Conservation (phyloP, 495 filamentous ascomycete species). For the Podospora didyma region DNA sequence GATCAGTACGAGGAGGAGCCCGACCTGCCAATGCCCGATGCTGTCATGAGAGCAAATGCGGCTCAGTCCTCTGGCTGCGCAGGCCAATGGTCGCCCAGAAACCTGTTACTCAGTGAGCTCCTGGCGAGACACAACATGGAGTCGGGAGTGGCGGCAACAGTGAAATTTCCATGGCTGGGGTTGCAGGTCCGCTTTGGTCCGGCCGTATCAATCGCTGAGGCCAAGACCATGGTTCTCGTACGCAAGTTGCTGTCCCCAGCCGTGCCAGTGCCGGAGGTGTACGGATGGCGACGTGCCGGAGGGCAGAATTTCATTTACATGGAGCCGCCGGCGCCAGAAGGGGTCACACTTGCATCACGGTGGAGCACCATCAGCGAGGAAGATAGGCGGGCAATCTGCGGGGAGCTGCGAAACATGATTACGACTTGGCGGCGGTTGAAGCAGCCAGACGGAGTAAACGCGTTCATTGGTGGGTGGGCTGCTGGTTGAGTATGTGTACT, state of each 20-base stretch:
- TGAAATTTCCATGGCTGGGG: slow-evolving; percentile 4
- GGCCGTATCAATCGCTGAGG: slow-evolving; percentile 7
- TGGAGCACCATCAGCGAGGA: no score
- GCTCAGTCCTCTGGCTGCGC: background rate
- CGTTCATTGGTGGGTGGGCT: no score
- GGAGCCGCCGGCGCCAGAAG: background rate
- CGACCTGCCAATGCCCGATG: slow-evolving; percentile 14
- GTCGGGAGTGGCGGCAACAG: background rate
- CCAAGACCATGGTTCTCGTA: slow-evolving; percentile 8
- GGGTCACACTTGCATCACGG: no score
- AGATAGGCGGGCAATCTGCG: no score
- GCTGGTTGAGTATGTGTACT: no score
- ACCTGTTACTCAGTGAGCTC: background rate
- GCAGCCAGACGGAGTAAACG: no score
- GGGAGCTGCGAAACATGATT: no score
- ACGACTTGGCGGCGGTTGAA: no score
- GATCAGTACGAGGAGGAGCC: no score
- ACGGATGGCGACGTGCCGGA: slow-evolving; percentile 11
- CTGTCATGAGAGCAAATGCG: slow-evolving; percentile 8
- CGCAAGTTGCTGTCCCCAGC: background rate
- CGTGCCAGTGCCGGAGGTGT: slow-evolving; percentile 17
- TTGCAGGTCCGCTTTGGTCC: slow-evolving; percentile 16
- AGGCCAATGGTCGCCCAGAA: background rate
- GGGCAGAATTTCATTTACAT: slow-evolving; percentile 15
- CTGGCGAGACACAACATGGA: background rate